A percentile compares a stretch with the other conserved stretches of the same genome.
Conservation (phyloP, 192 early-diverging fungal genomes). For the Dimargaris verticillata region DNA sequence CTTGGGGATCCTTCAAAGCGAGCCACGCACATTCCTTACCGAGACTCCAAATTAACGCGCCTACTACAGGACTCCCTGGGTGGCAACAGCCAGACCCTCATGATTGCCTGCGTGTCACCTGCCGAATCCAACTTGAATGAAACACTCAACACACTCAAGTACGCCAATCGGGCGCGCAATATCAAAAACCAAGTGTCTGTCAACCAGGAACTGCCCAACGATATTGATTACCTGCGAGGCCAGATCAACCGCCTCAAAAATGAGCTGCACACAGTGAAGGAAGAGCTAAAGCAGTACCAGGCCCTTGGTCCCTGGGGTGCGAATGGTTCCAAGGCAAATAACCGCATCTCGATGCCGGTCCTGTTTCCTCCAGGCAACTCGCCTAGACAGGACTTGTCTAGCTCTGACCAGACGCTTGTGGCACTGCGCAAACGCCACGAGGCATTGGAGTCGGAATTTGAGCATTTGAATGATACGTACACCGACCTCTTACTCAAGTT, state of each 20-base stretch:
- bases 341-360: slow-evolving; percentile 13
- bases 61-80: slow-evolving; percentile 93
- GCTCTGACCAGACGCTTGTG: not conserved
- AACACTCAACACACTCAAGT: slow-evolving; percentile 89
- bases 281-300: slow-evolving; percentile 8
- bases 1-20: slow-evolving; percentile 59
- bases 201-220: slow-evolving; percentile 51
- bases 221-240: slow-evolving; percentile 47
- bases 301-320: slow-evolving; percentile 1
- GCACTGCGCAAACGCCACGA: slow-evolving; percentile 18
- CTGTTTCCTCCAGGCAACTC: slow-evolving; percentile 3
- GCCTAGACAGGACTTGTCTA: slow-evolving; percentile 5
- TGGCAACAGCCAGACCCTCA: slow-evolving; percentile 83
- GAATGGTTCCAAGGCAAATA: slow-evolving; percentile 7
- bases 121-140: slow-evolving; percentile 74
- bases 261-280: slow-evolving; percentile 32
- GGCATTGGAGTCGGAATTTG: slow-evolving; percentile 30
- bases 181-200: slow-evolving; percentile 83
- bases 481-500: slow-evolving; percentile 35
- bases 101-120: slow-evolving; percentile 88
- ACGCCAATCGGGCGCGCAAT: slow-evolving; percentile 88
- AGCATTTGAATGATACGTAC: slow-evolving; percentile 32
- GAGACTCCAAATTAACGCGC: slow-evolving; percentile 92
- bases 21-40: slow-evolving; percentile 75
- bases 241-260: slow-evolving; percentile 42